These are phyloP conservation scores for Sergeia podlipaevii DNA, from an alignment of 208 protist genomes.

Conservation along the genomic window DNA sequence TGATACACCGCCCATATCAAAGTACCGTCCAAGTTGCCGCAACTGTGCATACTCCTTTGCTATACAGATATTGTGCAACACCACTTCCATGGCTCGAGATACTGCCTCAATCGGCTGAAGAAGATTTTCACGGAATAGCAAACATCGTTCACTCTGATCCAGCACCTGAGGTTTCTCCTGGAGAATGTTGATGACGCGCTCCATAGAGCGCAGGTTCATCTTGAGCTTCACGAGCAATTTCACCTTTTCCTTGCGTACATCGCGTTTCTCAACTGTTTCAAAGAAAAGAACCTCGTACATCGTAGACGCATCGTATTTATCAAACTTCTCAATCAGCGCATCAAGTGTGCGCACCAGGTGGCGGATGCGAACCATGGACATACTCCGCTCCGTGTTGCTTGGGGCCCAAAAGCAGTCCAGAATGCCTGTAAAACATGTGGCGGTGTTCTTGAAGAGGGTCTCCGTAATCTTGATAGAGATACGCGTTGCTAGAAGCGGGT, in stretches of 20 bases:
- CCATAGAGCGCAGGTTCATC: constrained; percentile 67
- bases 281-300: constrained; percentile 76
- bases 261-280: constrained; percentile 50
- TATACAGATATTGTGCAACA: constrained; percentile 41
- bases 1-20: constrained; percentile 35
- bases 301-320: constrained; percentile 37
- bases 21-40: constrained; percentile 26
- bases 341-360: constrained; percentile 47
- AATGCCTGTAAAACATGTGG: constrained; percentile 57
- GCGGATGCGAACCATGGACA: constrained; percentile 73
- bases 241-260: constrained; percentile 59
- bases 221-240: constrained; percentile 51
- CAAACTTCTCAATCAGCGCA: constrained; percentile 47
- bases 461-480: constrained; percentile 21
- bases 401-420: constrained; percentile 60
- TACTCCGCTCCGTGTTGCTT: constrained; percentile 66
- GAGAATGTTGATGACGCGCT: constrained; percentile 71
- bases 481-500: constrained; percentile 52
- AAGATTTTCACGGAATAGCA: constrained; percentile 52
- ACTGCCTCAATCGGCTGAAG: constrained; percentile 52
- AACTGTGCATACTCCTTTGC: constrained; percentile 49
- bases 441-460: constrained; percentile 35
- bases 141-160: constrained; percentile 41
- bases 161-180: constrained; percentile 63
- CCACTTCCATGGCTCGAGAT: constrained; percentile 36